These are phyloP conservation scores for Aotearoamyces nothofagi DNA, from an alignment of 2,329 filamentous ascomycete genomes.

Conservation along the genomic window DNA sequence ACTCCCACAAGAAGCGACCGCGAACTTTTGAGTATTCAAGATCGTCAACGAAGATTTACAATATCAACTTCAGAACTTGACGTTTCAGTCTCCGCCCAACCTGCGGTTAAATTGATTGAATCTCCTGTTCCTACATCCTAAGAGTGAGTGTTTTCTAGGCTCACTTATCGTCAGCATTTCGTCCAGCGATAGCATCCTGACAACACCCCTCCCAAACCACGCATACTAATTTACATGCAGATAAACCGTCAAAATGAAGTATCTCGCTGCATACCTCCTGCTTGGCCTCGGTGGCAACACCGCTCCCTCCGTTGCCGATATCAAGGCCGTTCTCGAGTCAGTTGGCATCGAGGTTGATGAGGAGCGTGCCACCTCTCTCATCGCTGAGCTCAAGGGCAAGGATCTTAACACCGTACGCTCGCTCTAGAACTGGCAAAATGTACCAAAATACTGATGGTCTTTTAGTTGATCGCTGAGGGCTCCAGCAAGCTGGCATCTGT, in stretches of 20 bases:
- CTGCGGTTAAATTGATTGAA: slow-evolving; percentile 99
- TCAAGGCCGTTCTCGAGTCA: slow-evolving; percentile 80
- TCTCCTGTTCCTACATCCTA: slow-evolving; percentile 51
- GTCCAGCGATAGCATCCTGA: no score
- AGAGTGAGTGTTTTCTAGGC: background rate
- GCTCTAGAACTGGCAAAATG: slow-evolving; percentile 14
- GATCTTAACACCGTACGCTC: slow-evolving; percentile 70
- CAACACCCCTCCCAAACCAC: no score
- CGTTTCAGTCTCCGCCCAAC: slow-evolving; percentile 98
- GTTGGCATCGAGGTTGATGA: slow-evolving; percentile 90
- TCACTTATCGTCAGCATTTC: background rate
- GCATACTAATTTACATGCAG: no score
- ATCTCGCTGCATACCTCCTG: slow-evolving; percentile 98
- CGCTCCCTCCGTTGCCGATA: slow-evolving; percentile 69
- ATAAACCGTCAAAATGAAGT: slow-evolving; percentile 77
- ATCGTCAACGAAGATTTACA: slow-evolving; percentile 1
- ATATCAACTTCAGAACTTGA: slow-evolving; percentile 44
- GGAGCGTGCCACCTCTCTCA: slow-evolving; percentile 72
- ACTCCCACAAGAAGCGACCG: background rate
- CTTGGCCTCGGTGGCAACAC: slow-evolving; percentile 86
- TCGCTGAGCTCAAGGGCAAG: slow-evolving; percentile 86
- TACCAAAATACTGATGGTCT: slow-evolving; percentile 12
- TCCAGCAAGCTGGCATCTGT: slow-evolving; percentile 93
- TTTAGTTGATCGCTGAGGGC: slow-evolving; percentile 79
- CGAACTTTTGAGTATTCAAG: background rate